These are phyloP conservation scores for Trichoderma sp. DNA, from an alignment of 2,329 filamentous ascomycete species.

Conservation along the genomic window DNA sequence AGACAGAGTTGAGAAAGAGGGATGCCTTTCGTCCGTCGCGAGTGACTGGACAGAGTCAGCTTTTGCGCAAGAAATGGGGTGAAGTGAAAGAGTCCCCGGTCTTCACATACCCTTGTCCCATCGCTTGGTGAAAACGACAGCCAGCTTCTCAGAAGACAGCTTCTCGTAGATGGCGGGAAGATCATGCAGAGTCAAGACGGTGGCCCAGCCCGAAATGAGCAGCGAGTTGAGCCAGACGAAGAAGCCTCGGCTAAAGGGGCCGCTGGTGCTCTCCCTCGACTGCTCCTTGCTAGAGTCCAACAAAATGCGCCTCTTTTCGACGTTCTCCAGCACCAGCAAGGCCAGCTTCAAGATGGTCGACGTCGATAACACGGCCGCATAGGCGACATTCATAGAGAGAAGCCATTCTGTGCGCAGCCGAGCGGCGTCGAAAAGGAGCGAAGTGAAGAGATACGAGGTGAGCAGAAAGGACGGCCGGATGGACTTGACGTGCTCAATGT, in stretches of 20 bases:
- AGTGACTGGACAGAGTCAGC: conserved; percentile 18
- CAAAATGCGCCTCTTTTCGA: conserved; percentile 40
- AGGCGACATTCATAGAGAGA: conserved; percentile 34
- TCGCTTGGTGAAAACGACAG: conserved; percentile 31
- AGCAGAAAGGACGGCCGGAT: conserved; percentile 40
- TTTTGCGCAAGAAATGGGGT: conserved; percentile 20
- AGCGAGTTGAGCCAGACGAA: conserved; percentile 46
- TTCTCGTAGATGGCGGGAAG: conserved; percentile 39
- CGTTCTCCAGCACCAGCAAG: conserved; percentile 36
- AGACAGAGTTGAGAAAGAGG: conserved; percentile 35
- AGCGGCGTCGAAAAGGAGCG: conserved; percentile 40
- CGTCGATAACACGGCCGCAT: conserved; percentile 34
- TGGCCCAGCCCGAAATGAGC: conserved; percentile 52
- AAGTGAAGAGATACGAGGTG: conserved; percentile 37
- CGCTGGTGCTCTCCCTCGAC: conserved; percentile 54
- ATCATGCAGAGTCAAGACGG: conserved; percentile 36
- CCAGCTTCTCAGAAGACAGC: conserved; percentile 37
- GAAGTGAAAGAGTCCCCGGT: accelerated
- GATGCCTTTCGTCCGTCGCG: conserved; percentile 33
- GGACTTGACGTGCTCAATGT: conserved; percentile 41
- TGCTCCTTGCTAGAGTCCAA: conserved; percentile 45
- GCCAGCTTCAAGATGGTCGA: conserved; percentile 35
- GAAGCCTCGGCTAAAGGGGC: conserved; percentile 38
- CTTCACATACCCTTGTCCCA: conserved; percentile 34
- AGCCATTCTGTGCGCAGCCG: conserved; percentile 41